Conservation (phyloP, 2,329 filamentous ascomycete genomes). For the Penicillium oxalicum region DNA sequence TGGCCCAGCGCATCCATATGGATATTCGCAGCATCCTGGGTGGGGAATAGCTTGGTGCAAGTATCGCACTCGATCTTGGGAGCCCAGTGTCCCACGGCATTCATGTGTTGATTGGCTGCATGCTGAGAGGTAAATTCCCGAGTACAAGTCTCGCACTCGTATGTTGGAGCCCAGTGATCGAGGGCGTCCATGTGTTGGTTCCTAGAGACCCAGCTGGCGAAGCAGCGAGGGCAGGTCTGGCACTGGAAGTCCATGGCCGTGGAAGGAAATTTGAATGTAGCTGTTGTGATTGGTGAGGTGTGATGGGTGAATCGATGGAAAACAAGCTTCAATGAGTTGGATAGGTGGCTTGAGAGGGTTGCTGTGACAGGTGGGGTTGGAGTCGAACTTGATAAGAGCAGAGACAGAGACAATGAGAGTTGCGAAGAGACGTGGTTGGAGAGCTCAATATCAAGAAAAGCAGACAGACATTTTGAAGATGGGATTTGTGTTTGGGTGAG, state of each 20-base stretch:
- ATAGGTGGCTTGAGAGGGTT: too few species aligned
- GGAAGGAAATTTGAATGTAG: background rate
- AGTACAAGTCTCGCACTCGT: slow-evolving; percentile 20
- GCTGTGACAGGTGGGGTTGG: too few species aligned
- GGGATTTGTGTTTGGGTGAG: too few species aligned
- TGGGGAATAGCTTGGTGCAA: slow-evolving; percentile 39
- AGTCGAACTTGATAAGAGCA: too few species aligned
- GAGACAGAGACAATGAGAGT: too few species aligned
- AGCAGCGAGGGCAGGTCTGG: background rate
- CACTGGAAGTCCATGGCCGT: background rate
- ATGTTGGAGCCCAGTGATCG: background rate
- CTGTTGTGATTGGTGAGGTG: background rate
- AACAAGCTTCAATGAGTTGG: too few species aligned
- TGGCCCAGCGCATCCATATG: background rate
- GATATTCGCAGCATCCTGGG: background rate
- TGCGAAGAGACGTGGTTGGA: too few species aligned
- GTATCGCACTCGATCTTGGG: slow-evolving; percentile 41
- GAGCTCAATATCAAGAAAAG: too few species aligned
- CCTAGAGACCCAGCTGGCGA: background rate
- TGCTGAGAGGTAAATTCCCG: slow-evolving; percentile 9
- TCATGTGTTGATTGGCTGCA: slow-evolving; percentile 22
- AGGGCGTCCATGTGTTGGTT: background rate
- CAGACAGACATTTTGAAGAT: too few species aligned
- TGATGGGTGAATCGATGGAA: too few species aligned
- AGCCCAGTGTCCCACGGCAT: slow-evolving; percentile 13